Evolutionary conservation across 2,329 filamentous ascomycete species (phyloP), one percentile per base, ranked within the genome.

Genomic region (Hortaea sp.): DNA sequence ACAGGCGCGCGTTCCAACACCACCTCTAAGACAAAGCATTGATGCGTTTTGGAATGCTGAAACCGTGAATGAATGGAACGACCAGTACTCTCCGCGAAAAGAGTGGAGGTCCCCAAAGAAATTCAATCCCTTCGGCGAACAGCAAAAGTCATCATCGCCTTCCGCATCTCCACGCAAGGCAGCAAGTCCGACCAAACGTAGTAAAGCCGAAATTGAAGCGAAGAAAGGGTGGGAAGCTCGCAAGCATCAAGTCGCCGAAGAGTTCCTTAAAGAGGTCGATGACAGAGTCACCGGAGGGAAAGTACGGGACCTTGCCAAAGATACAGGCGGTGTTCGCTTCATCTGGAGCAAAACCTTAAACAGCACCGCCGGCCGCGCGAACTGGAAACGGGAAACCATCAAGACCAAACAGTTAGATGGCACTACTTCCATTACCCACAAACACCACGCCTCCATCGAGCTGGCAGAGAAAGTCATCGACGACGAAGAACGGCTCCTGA

Each of bases 391-490:
- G 43, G 69, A 74, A 55, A 66, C 63, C 12, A 63, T 67, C 13
- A 66, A 63, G 42, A 54, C 62, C 1, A 60, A 54, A 7, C 57
- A 60, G 9, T 37, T 34, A 20, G 51, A 51, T 30, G 52, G 47
- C 31, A 48, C 45, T 27, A 53, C 47, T 7, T 57, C 50, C 13
- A 56, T 49, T 30, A 60, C 57, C n/a, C 64, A 67, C 47, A 66
- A 64, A 28, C 60, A 66, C 63, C 67, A 78, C 57, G 88, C 87
- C 7, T 79, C 74, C 11, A 95, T 97, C 59, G 89, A 97, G 62
- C 78, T 97, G 2, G 87, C 89, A 0, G 81, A 86, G 45, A 94
- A 94, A 63, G 82, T 95, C 41, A 88, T 97, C 51, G 81, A 88
- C 61, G 77, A 83, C 58, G 79, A 85, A 43, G 67, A 84, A 48